phyloP scores from a whole-genome alignment of 768 basidiomycete species.

The Podaxis sp. region DNA sequence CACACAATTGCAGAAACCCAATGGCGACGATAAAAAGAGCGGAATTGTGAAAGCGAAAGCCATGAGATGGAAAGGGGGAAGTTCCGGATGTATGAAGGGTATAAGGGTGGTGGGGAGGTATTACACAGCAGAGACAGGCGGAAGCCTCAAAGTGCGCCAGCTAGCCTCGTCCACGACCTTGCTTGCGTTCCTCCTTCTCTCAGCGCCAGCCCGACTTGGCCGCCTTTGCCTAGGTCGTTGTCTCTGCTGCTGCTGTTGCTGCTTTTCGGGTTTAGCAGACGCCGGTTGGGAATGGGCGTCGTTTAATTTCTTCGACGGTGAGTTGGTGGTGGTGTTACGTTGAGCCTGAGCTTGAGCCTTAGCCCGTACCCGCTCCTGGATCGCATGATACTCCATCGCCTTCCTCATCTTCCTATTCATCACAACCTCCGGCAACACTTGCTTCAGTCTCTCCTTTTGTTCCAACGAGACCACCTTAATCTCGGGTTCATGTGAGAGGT shows the following conservation, averaged over 20 bases:
- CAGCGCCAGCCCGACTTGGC: not conserved
- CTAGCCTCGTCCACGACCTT: not conserved
- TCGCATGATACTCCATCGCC: constrained; percentile 20
- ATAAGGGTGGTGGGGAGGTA: not conserved
- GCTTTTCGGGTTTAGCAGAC: not conserved
- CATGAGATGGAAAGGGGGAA: not conserved
- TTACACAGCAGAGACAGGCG: not conserved
- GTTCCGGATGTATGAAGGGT: not conserved
- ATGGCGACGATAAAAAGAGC: not conserved
- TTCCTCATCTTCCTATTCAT: constrained; percentile 30
- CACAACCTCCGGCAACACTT: constrained; percentile 21
- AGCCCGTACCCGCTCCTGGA: constrained; percentile 8
- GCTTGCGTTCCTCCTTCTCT: not conserved
- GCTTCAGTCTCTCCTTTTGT: constrained; percentile 7
- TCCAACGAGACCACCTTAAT: not conserved
- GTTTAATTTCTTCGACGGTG: not conserved
- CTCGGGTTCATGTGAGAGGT: constrained; percentile 6
- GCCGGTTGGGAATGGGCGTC: not conserved
- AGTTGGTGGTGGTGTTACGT: not conserved
- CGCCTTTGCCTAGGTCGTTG: not conserved
- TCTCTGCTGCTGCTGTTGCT: not conserved
- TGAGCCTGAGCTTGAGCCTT: not conserved
- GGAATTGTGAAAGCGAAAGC: not conserved
- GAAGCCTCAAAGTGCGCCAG: constrained; percentile 6
- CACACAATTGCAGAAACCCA: not conserved